Conservation (phyloP, 78 protist genomes). For the Andalucia godoyi region DNA sequence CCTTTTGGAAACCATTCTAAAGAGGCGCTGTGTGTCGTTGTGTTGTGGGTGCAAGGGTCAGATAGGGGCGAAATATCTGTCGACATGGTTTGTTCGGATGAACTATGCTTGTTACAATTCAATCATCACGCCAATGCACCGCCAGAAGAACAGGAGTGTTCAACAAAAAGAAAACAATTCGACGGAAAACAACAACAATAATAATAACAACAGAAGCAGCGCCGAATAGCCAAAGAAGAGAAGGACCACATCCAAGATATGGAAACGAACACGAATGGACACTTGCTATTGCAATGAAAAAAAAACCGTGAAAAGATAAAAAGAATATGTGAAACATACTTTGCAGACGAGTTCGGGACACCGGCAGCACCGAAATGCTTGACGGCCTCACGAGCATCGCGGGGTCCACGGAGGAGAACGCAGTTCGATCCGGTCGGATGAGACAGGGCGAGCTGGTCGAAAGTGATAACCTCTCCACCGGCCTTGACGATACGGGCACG, state of each 20-base stretch:
- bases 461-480: slow-evolving; percentile 93
- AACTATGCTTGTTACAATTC: too few species aligned
- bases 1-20: too few species aligned
- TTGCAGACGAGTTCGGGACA: slow-evolving; percentile 53
- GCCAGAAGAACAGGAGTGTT: neutral
- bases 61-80: too few species aligned
- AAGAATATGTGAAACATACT: too few species aligned
- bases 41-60: too few species aligned
- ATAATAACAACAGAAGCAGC: too few species aligned
- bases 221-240: neutral
- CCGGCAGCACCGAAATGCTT: slow-evolving; percentile 97
- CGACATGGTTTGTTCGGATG: too few species aligned
- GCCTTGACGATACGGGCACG: slow-evolving; percentile 90
- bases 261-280: neutral
- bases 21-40: too few species aligned
- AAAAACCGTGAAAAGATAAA: neutral
- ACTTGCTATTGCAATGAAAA: too few species aligned
- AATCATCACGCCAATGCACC: too few species aligned
- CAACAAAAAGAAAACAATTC: neutral
- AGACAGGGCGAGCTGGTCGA: slow-evolving; percentile 96
- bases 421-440: slow-evolving; percentile 88
- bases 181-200: neutral
- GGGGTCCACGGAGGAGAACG: slow-evolving; percentile 91
- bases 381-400: slow-evolving; percentile 77
- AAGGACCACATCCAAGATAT: neutral